Evolutionary conservation across 2,329 filamentous ascomycete species (phyloP), one percentile per base, ranked within the genome.

Genomic region (Metarhizium album): DNA sequence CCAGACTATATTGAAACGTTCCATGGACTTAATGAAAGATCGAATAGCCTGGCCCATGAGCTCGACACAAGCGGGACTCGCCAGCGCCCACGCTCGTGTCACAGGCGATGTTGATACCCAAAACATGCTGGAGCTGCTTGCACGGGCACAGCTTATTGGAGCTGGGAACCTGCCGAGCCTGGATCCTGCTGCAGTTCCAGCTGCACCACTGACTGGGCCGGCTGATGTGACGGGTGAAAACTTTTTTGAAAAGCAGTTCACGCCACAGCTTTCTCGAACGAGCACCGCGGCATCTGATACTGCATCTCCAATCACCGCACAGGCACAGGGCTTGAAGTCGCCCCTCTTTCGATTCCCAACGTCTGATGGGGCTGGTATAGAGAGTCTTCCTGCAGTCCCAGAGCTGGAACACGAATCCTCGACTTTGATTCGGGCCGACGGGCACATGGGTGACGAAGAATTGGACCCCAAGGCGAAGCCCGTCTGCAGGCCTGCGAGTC

Each of bases 1-100:
- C 50, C 90, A 97, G 66, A 95, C 89, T 73, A 86, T 95, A 33
- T 67, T 98, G 61, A 95, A 95, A 70, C 80, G 91, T 53, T 95
- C 90, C 8, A 84, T 96, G 63, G 93, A 97, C 67, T 96, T 97
- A 63, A 94, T 98, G 86, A 86, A 87, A 62, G 90, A 96, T 64
- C 87, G 87, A 56, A 79, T 94, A 68, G 87, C 87, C 56, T 91
- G 89, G 84, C 80, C 86, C 31, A 69, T 70, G 54, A 69, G 63
- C 48, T 78, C 83, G 31, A 81, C 80, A 48, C 86, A 85, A 62
- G 81, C 86, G 14, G 87, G 82, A 11, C 82, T 95, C 58, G 84
- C 84, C 43, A 89, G 83, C 62, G 90, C 89, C 16, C 89, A 95
- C 67, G 88, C 90, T 49, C 83, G 87, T 61, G 75, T 86, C 48